Percentiles rank a stretch among this genome's conserved stretches.
Evolutionary conservation across 1,284 basidiomycete species (phyloP).

Genomic region (Rhizoctonia solani): DNA sequence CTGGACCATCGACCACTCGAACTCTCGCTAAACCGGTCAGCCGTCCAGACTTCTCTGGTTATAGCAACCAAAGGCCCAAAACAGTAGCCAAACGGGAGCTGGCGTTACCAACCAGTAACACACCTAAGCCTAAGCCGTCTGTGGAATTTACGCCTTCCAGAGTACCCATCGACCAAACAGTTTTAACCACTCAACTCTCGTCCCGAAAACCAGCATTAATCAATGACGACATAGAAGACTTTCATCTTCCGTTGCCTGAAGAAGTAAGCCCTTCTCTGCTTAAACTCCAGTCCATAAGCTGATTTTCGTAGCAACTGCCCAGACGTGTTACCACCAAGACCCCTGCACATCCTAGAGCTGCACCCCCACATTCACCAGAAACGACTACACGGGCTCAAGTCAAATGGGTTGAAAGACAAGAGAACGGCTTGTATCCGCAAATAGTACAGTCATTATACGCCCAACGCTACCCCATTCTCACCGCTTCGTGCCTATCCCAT

Average conservation of each 20-base stretch:
- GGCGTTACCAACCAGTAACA: constrained; percentile 15
- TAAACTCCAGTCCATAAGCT: too few species aligned
- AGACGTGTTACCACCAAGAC: constrained; percentile 27
- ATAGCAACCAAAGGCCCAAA: constrained; percentile 12
- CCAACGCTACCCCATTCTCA: not conserved
- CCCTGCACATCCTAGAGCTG: constrained; percentile 13
- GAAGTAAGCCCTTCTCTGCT: too few species aligned
- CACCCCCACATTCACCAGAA: constrained; percentile 5
- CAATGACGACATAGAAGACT: constrained; percentile 17
- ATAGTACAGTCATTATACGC: not conserved
- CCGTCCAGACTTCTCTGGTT: constrained; percentile 10
- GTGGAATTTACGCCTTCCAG: not conserved
- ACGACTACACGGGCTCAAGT: constrained; percentile 9
- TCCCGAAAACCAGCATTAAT: not conserved
- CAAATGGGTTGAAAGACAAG: constrained; percentile 14
- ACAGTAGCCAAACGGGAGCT: constrained; percentile 23
- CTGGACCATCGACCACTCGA: constrained; percentile 10
- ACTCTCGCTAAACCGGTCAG: not conserved
- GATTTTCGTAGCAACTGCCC: constrained; percentile 17
- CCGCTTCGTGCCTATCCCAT: not conserved
- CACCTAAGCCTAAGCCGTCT: constrained; percentile 10
- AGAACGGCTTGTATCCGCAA: constrained; percentile 13
- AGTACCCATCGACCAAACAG: not conserved
- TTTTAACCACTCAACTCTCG: not conserved
- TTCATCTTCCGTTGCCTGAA: not conserved